phyloP scores from a whole-genome alignment of 2,329 filamentous ascomycete genomes.

The Aspergillus sergii region DNA sequence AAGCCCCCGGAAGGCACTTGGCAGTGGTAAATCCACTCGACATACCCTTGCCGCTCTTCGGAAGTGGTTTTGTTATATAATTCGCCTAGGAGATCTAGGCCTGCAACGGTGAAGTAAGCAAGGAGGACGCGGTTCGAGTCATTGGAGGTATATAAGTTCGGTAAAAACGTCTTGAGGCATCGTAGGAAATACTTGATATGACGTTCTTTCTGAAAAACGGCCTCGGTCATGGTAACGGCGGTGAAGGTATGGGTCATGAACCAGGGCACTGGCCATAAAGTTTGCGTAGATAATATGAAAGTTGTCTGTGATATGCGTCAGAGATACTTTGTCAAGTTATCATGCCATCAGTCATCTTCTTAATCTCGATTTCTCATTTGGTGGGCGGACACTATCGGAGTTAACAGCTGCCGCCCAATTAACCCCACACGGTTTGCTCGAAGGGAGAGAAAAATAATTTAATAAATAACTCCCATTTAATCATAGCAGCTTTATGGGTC shows the following conservation, averaged over 20 bases:
- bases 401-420: constrained; percentile 17
- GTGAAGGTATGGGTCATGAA: not conserved
- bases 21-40: constrained; percentile 80
- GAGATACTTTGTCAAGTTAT: not conserved
- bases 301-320: not conserved
- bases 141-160: constrained; percentile 79
- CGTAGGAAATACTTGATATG: constrained; percentile 93
- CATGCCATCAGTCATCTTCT: not conserved
- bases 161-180: constrained; percentile 80
- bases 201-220: constrained; percentile 52
- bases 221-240: constrained; percentile 28
- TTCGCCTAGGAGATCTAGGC: constrained; percentile 75
- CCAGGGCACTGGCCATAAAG: constrained; percentile 1
- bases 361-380: constrained; percentile 11
- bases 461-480: not conserved
- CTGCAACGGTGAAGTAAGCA: constrained; percentile 84
- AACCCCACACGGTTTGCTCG: constrained; percentile 27
- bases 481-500: not conserved
- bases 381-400: constrained; percentile 22
- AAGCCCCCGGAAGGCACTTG: constrained; percentile 89
- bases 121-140: constrained; percentile 90
- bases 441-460: not conserved
- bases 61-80: constrained; percentile 58
- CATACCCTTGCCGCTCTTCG: constrained; percentile 59
- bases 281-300: not conserved